Evolutionary conservation across 169 alveolate genomes (phyloP).

Genomic region (Plasmodium sp.): DNA sequence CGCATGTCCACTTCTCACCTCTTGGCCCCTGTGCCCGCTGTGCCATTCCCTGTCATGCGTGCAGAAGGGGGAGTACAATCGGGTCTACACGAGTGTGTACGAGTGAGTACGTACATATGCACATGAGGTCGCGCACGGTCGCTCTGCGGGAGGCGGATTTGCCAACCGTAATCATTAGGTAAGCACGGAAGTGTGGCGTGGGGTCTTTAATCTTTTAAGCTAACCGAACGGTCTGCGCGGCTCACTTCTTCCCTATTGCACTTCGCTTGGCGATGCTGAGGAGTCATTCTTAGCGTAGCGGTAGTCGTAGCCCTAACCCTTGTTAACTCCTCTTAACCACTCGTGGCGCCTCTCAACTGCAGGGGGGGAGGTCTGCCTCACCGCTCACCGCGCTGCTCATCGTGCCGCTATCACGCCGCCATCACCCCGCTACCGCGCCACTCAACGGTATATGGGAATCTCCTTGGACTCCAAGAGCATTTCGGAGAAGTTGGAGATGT

Average conservation of each 20-base stretch:
- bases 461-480: constrained; percentile 79
- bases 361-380: neutral
- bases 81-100: neutral
- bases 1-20: neutral
- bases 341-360: neutral
- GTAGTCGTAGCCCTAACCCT: too few species aligned
- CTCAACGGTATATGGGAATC: constrained; percentile 73
- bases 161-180: neutral
- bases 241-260: neutral
- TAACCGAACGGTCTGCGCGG: neutral
- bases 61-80: neutral
- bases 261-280: neutral
- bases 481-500: constrained; percentile 77
- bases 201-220: neutral
- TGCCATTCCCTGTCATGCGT: neutral
- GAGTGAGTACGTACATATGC: neutral
- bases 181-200: neutral
- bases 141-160: neutral
- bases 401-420: too few species aligned
- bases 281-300: neutral
- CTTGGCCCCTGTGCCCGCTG: neutral
- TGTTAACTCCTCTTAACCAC: neutral
- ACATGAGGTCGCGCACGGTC: neutral
- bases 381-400: too few species aligned
- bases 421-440: neutral